phyloP scores from a whole-genome alignment of 306 rosid genomes.

The Quercus engelmannii region DNA sequence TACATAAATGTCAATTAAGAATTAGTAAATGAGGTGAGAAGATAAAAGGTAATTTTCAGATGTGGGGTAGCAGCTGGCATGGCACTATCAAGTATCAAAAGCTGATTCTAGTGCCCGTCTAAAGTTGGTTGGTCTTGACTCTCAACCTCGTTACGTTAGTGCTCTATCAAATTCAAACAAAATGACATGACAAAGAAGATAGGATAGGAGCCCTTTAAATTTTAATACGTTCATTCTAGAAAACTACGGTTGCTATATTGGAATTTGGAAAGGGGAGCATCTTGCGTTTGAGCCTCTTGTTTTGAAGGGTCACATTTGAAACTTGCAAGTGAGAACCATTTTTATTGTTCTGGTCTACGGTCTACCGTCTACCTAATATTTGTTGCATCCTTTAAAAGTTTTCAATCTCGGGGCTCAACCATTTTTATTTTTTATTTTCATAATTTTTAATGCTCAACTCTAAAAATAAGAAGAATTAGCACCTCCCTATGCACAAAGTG shows the following conservation, averaged over 20 bases:
- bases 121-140: constrained; percentile 29
- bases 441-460: no score
- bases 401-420: no score
- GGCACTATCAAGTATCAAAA: constrained; percentile 15
- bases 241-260: neutral
- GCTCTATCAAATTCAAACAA: neutral
- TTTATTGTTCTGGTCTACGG: no score
- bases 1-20: neutral
- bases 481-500: no score
- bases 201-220: neutral
- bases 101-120: constrained; percentile 29
- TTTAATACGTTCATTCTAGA: neutral
- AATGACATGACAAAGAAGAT: neutral
- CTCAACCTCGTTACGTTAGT: neutral
- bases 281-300: neutral
- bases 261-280: neutral
- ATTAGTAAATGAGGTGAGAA: constrained; percentile 10
- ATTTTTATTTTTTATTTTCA: no score
- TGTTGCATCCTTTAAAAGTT: neutral
- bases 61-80: constrained; percentile 28
- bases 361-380: neutral
- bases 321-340: neutral
- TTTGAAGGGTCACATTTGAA: neutral
- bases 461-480: no score
- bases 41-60: constrained; percentile 34